These are phyloP conservation scores for Penicillium sp. DNA, from an alignment of 2,329 filamentous ascomycete genomes.

Conservation along the genomic window DNA sequence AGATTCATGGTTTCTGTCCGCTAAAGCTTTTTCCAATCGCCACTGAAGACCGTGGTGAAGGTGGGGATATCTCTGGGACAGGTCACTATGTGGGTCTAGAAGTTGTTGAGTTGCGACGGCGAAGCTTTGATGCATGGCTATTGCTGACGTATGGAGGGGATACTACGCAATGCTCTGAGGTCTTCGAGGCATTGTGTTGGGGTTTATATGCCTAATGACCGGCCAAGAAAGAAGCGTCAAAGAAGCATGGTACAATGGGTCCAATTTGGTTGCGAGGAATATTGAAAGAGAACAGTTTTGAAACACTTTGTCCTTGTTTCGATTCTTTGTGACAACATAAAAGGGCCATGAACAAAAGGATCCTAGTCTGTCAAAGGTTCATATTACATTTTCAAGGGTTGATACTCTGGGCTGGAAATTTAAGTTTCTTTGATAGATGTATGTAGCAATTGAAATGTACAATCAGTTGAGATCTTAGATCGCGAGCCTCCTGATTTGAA, in stretches of 20 bases:
- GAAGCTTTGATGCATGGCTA: background rate
- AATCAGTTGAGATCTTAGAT: background rate
- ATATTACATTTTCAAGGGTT: too few species aligned
- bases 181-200: background rate
- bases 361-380: too few species aligned
- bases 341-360: too few species aligned
- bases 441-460: too few species aligned
- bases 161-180: background rate
- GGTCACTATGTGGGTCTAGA: constrained; percentile 6
- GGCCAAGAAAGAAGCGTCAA: background rate
- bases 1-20: background rate
- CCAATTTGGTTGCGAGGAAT: too few species aligned
- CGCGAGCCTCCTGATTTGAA: background rate
- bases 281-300: too few species aligned
- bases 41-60: constrained; percentile 11
- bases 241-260: background rate
- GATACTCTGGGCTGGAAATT: too few species aligned
- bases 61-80: constrained; percentile 10
- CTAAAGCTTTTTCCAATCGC: constrained; percentile 8
- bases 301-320: too few species aligned
- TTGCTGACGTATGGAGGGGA: too few species aligned
- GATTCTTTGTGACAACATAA: too few species aligned
- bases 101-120: background rate
- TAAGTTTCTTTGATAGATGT: too few species aligned
- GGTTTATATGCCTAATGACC: background rate